Conservation (phyloP, 1,284 basidiomycete species). For the Inonotus obliquus region DNA sequence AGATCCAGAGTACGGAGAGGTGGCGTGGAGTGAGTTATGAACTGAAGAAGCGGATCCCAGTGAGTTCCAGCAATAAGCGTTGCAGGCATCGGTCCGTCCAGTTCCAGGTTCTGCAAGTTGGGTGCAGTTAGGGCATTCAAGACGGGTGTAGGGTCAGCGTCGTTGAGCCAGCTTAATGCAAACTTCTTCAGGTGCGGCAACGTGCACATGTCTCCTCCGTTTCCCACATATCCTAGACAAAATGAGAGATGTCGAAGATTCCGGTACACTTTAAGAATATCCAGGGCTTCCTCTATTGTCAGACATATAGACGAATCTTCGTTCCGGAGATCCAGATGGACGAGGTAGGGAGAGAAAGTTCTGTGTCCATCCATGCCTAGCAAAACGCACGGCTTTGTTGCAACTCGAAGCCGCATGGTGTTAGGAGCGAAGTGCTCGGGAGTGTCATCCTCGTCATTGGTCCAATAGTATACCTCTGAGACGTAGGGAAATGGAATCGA, state of each 20-base stretch:
- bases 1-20: constrained; percentile 5
- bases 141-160: not conserved
- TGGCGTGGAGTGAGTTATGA: not conserved
- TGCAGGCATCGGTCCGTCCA: constrained; percentile 4
- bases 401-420: constrained; percentile 3
- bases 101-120: constrained; percentile 1
- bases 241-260: constrained; percentile 9
- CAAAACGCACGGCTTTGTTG: constrained; percentile 7
- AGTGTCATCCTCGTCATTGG: not conserved
- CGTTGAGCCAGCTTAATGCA: not conserved
- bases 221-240: not conserved
- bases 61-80: not conserved
- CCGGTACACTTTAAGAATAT: not conserved
- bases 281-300: not conserved
- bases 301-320: not conserved
- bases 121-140: constrained; percentile 6
- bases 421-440: not conserved
- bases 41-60: constrained; percentile 8
- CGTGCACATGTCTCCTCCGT: not conserved
- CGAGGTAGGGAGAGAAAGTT: constrained; percentile 10
- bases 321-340: constrained; percentile 11
- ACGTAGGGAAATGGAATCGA: constrained; percentile 3
- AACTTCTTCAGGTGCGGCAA: constrained; percentile 1
- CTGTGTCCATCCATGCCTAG: constrained; percentile 9
- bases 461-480: constrained; percentile 5